These are phyloP conservation scores for Phytophthora cajani DNA, from an alignment of 352 stramenopile genomes.

Conservation along the genomic window DNA sequence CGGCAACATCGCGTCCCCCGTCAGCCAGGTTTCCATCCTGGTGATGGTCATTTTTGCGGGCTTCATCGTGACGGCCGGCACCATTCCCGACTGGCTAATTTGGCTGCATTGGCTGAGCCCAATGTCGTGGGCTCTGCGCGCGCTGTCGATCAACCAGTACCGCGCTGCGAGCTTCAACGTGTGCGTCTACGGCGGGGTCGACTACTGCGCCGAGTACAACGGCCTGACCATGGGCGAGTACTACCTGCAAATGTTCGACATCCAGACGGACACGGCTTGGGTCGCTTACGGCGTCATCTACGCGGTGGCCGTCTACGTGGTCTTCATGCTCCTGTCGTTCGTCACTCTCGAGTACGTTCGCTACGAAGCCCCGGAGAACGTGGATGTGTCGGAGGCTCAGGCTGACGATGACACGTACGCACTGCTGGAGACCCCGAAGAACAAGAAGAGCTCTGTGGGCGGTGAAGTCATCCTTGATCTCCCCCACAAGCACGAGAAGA, in stretches of 20 bases:
- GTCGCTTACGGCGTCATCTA: constrained; percentile 31
- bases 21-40: constrained; percentile 50
- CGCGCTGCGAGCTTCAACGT: constrained; percentile 22
- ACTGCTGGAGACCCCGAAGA: constrained; percentile 24
- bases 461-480: constrained; percentile 18
- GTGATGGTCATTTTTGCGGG: constrained; percentile 57
- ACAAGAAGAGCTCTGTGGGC: constrained; percentile 35
- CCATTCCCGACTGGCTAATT: constrained; percentile 36
- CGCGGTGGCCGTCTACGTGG: constrained; percentile 26
- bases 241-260: constrained; percentile 29
- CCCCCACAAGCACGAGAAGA: constrained; percentile 11
- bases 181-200: constrained; percentile 38
- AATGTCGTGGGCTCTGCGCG: constrained; percentile 32
- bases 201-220: constrained; percentile 36
- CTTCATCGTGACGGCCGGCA: constrained; percentile 51
- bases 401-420: constrained; percentile 17
- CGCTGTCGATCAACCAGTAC: constrained; percentile 43
- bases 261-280: constrained; percentile 25
- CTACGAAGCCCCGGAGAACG: constrained; percentile 30
- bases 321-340: constrained; percentile 34
- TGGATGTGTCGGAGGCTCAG: constrained; percentile 20
- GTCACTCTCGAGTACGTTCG: constrained; percentile 26
- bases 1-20: constrained; percentile 39
- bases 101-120: constrained; percentile 49
- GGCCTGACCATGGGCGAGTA: constrained; percentile 48